Base-by-base conservation (phyloP, 208 protist genomes). In the Endotrypanum monterogeii region DNA sequence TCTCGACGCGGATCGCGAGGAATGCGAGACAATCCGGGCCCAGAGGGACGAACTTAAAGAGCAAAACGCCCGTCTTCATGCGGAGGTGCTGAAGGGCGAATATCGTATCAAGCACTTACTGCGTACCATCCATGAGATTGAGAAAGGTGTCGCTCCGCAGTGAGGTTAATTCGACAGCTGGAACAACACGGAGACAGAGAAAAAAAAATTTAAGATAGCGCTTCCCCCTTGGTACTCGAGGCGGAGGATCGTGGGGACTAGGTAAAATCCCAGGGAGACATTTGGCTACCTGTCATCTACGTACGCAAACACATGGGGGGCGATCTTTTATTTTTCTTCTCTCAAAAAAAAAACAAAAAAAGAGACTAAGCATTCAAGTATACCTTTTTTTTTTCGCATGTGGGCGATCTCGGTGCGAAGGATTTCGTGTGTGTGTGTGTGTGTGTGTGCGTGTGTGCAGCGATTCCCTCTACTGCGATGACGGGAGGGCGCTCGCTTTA, bases 81-180 rank as follows among this genome's bases (percentile, higher is more conserved):
- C 58, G 62, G 89, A 92, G 73, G 79, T 94, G 7, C 46, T 48
- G 50, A 96, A 94, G 75, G 79, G 86, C 32, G 90, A 93, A 76
- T 96, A 96, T 80, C 88, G 92, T 62, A 79, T 89, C n/a, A 85
- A 93, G 80, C 92, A 96, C 78, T 86, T 96, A n/a, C 74, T 96
- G 32, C 80, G 86, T 58, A 96, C 87, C 23, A 92, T 96, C 61
- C 76, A 88, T 35, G 88, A 94, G 65, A 80, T 94, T 12, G 90
- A 93, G 68, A 54, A 68, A 41, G 32, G 48, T 3, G 16, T 20
- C 7, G 8, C n/a, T 12, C 30, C 41, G 2, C 3, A 55, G 12
- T 41, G 18, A 39, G 25, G 14, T 1, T 18, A 18, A 35, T 23
- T 30, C 7, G 12, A 35, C 41, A 52, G 0, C n/a, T n/a, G 23